These are phyloP conservation scores for Monosporascus sp. DNA, from an alignment of 2,329 filamentous ascomycete species.

Conservation along the genomic window DNA sequence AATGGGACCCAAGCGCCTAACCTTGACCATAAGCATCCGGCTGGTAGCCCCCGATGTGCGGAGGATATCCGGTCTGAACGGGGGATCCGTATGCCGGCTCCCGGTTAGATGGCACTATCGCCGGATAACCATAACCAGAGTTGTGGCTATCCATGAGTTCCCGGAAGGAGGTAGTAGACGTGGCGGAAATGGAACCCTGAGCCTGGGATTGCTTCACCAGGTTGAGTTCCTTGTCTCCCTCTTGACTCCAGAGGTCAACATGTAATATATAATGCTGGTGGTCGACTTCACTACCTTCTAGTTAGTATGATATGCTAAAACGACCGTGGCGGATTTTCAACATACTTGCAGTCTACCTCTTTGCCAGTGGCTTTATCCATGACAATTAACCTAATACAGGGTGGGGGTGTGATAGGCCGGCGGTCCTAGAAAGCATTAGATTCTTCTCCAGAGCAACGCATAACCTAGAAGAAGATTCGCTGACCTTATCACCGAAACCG, in stretches of 20 bases:
- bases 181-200: constrained; percentile 74
- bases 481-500: constrained; percentile 95
- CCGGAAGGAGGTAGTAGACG: constrained; percentile 69
- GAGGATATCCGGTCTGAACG: constrained; percentile 18
- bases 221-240: constrained; percentile 60
- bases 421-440: constrained; percentile 61
- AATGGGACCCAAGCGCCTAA: constrained; percentile 5
- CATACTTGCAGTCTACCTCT: constrained; percentile 80
- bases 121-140: constrained; percentile 22
- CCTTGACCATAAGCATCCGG: constrained; percentile 24
- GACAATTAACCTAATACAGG: constrained; percentile 81
- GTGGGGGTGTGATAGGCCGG: constrained; percentile 90
- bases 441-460: constrained; percentile 5
- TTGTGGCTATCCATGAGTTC: constrained; percentile 24
- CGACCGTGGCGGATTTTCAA: constrained; percentile 8
- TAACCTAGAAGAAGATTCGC: constrained; percentile 14
- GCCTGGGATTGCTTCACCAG: constrained; percentile 60
- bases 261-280: constrained; percentile 37
- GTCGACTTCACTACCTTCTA: constrained; percentile 18
- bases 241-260: constrained; percentile 64
- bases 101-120: constrained; percentile 25
- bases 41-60: constrained; percentile 22
- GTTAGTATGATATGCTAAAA: constrained; percentile 6
- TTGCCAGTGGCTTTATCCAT: constrained; percentile 69
- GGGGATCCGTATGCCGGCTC: constrained; percentile 18